Evolutionary conservation across 2,329 filamentous ascomycete species (phyloP), one percentile per base, ranked within the genome.

Genomic region (Calonectria ilicicola): DNA sequence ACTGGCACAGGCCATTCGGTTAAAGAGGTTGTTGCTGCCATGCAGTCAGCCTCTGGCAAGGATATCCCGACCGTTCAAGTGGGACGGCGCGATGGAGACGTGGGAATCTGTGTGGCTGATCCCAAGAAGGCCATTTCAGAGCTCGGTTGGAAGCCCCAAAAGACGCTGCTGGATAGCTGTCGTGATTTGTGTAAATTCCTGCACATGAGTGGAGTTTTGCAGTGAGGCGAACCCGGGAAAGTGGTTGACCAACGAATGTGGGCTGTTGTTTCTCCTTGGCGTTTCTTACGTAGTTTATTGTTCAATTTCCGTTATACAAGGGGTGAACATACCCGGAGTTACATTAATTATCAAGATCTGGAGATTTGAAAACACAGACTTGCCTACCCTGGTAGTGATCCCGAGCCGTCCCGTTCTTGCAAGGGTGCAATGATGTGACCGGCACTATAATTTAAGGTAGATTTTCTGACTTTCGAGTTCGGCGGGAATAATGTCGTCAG

Each of bases 1-100:
- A 85, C 83, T 26, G 86, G 86, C 56, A 83, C 79, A 21, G 85
- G 85, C 17, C 83, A 84, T 15, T 86, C 85, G 0, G 86, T 87
- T 2, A 78, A 82, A 17, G 85, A 87, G 68, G 84, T 86, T 5
- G 82, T 87, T 26, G 75, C 75, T 49, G 84, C 82, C 38, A 84
- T 85, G 85, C 44, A 85, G 68, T 74, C 74, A 7, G 84, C 84
- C 0, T 82, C 82, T 4, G 80, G 81, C 21, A 77, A 75, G 49
- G 70, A 80, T 6, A 86, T 88, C 19, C 82, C 84, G 1, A 81
- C 83, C 38, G 74, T 81, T 19, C 75, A 81, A 63, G 80, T 81
- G 1, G 83, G 81, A 10, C 80, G 85, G 19, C 79, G 86, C 29
- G 79, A 79, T 6, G 86, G 86, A 5, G 86, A 87, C 73, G 84